Evolutionary conservation across 352 stramenopile genomes (phyloP), one percentile per base, ranked within the genome.

Genomic region (Pelagophyceae sp.): DNA sequence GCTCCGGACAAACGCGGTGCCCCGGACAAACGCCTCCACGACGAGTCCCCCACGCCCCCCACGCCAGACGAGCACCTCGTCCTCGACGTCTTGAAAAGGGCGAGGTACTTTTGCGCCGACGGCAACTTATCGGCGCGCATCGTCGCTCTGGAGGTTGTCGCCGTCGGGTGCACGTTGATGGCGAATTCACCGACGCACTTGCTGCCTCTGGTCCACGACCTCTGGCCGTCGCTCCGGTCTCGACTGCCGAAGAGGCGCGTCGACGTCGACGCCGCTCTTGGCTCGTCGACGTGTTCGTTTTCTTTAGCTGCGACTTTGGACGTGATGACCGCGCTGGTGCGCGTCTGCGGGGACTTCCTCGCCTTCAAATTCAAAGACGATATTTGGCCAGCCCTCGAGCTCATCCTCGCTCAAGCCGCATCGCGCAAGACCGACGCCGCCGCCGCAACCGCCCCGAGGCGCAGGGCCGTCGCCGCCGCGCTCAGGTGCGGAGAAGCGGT

Each of bases 301-400:
- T 54, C 45, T 23, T 23, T 54, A 11, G 45, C 45, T 23, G 45
- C 45, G 11, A 54, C 45, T 17, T 25, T 71, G 3, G 61, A 71
- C 61, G 61, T 71, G 6, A 31, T 37, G 3, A 15, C 61, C 15
- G 61, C 15, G 61, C 27, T 71, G 6, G 61, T 29, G 3, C 3
- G 5, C 1, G 29, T 15, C 33, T 27, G 37, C 3, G 61, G 61
- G 3, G 61, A 71, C 61, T 71, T 71, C 33, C 27, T 71, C 3
- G 27, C 61, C 1, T 71, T 71, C 33, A 71, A 71, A 25, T 71
- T 71, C 33, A 38, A 37, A 25, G 61, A 71, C 27, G 61, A 71
- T 3, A 3, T 40, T 15, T 71, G 61, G 61, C 61, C 61, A 1
- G 19, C 15, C 1, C 29, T 71, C 5, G 11, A 71, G 61, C 11